phyloP scores from a whole-genome alignment of 495 filamentous ascomycete species.

The Venustampulla echinocandica region DNA sequence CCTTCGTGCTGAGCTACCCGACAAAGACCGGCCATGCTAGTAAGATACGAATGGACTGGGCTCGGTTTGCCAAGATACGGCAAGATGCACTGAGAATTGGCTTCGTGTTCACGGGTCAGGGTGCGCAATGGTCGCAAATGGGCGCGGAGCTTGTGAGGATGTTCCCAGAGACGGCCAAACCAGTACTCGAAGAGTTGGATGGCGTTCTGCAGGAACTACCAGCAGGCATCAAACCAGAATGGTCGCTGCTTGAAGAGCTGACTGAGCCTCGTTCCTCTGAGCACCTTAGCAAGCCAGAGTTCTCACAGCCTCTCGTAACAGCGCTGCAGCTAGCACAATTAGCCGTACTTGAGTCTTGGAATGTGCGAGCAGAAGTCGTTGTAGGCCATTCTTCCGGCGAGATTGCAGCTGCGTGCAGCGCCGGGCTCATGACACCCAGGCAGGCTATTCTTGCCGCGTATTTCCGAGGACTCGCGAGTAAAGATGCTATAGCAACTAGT shows the following conservation, averaged over 20 bases:
- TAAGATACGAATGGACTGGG: no score
- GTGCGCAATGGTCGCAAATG: constrained; percentile 48
- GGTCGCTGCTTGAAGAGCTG: constrained; percentile 25
- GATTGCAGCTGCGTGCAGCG: constrained; percentile 47
- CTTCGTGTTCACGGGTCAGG: constrained; percentile 23
- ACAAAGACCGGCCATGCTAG: background rate
- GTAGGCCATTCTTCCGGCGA: constrained; percentile 61
- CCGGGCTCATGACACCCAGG: constrained; percentile 40
- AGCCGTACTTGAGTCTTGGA: constrained; percentile 44
- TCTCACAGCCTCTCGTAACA: constrained; percentile 45
- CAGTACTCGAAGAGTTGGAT: constrained; percentile 11
- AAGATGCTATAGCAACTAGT: background rate
- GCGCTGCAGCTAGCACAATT: constrained; percentile 47
- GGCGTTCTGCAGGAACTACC: background rate
- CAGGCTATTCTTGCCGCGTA: constrained; percentile 45
- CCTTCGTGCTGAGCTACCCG: constrained; percentile 13
- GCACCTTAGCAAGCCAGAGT: constrained; percentile 34
- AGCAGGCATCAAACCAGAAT: background rate
- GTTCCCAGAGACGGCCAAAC: constrained; percentile 29
- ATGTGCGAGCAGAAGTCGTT: constrained; percentile 42
- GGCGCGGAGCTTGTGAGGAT: constrained; percentile 38
- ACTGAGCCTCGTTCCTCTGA: constrained; percentile 26
- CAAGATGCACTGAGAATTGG: background rate
- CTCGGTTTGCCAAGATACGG: background rate
- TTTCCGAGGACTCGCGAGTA: constrained; percentile 28